Percentiles rank a stretch among this genome's conserved stretches.
Conservation (phyloP, 2,329 filamentous ascomycete species). For the Botrytis fabae region DNA sequence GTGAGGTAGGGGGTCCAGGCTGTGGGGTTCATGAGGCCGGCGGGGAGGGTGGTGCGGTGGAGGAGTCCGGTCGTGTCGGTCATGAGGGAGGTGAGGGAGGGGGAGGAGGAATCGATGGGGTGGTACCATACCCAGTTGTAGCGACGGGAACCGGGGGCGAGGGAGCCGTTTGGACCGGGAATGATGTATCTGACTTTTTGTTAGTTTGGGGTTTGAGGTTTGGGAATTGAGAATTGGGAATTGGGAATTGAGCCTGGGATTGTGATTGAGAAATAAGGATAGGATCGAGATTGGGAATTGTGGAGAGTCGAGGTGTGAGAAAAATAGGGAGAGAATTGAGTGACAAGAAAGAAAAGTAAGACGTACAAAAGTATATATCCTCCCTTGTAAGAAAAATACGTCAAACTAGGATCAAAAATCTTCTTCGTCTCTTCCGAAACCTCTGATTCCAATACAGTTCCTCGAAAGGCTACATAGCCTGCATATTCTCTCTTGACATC, state of each 20-base stretch:
- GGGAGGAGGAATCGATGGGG: conserved; percentile 35
- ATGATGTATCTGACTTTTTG: conserved; percentile 43
- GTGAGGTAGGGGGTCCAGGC: conserved; percentile 28
- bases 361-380: conserved; percentile 43
- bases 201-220: neutral
- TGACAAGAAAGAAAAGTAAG: no score
- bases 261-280: no score
- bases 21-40: conserved; percentile 26
- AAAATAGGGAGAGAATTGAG: neutral
- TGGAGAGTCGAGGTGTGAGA: neutral
- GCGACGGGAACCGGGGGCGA: conserved; percentile 44
- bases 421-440: conserved; percentile 41
- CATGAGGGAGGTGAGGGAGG: conserved; percentile 37
- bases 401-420: conserved; percentile 44
- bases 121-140: conserved; percentile 51
- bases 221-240: neutral
- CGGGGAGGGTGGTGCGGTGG: conserved; percentile 34
- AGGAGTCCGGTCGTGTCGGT: conserved; percentile 38
- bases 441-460: conserved; percentile 45
- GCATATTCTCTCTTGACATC: conserved; percentile 30
- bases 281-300: neutral
- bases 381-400: conserved; percentile 45
- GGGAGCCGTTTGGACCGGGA: conserved; percentile 44
- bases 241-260: neutral
- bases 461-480: conserved; percentile 41